Evolutionary conservation across 2,329 filamentous ascomycete genomes (phyloP).

Genomic region (Ilyonectria robusta): DNA sequence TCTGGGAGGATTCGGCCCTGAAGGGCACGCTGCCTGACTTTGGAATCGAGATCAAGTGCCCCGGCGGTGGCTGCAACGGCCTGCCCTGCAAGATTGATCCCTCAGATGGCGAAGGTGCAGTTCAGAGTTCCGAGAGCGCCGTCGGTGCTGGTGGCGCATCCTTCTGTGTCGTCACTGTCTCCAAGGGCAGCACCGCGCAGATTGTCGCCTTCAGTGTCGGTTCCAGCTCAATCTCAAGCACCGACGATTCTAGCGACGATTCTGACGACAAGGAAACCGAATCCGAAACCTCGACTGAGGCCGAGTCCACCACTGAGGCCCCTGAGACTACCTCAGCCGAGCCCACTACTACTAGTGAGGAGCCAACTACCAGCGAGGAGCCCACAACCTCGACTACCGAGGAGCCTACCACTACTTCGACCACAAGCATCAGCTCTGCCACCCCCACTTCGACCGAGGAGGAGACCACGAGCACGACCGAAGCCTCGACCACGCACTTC

Average conservation of each 20-base stretch:
- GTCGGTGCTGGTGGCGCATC: slow-evolving; percentile 76
- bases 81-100: slow-evolving; percentile 82
- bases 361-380: slow-evolving; percentile 40
- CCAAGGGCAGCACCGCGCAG: slow-evolving; percentile 75
- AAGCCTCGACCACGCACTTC: slow-evolving; percentile 48
- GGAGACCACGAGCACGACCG: slow-evolving; percentile 29
- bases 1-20: slow-evolving; percentile 72
- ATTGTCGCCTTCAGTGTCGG: slow-evolving; percentile 73
- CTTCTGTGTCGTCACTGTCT: slow-evolving; percentile 85
- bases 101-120: slow-evolving; percentile 67
- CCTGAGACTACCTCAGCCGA: slow-evolving; percentile 25
- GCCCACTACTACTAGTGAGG: slow-evolving; percentile 28
- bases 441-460: slow-evolving; percentile 34
- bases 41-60: slow-evolving; percentile 80
- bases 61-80: slow-evolving; percentile 76
- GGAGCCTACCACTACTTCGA: slow-evolving; percentile 32
- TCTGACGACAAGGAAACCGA: slow-evolving; percentile 39
- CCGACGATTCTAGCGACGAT: slow-evolving; percentile 19
- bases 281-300: slow-evolving; percentile 19
- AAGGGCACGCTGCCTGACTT: slow-evolving; percentile 72
- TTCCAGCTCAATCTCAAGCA: slow-evolving; percentile 34
- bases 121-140: slow-evolving; percentile 68
- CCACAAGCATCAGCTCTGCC: slow-evolving; percentile 1
- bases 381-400: slow-evolving; percentile 49
- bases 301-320: slow-evolving; percentile 41